These are phyloP conservation scores for Neonectria sp. DNA, from an alignment of 2,329 filamentous ascomycete genomes.

Conservation along the genomic window DNA sequence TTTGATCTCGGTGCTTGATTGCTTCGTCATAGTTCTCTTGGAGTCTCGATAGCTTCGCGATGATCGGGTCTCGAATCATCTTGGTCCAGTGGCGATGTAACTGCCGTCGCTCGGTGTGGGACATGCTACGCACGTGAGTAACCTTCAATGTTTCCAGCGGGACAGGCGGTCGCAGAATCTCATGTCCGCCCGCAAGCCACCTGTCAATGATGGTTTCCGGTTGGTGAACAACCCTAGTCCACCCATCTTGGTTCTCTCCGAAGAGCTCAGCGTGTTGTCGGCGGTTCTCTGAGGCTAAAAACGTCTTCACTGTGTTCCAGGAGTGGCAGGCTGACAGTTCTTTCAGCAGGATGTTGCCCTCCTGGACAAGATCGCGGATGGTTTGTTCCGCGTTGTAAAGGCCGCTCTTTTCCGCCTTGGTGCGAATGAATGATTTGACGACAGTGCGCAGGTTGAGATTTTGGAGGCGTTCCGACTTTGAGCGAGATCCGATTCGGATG, in stretches of 20 bases:
- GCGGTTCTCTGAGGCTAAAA: not conserved
- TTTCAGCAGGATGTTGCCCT: not conserved
- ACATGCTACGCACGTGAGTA: not conserved
- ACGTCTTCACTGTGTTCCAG: not conserved
- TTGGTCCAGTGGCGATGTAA: slow-evolving; percentile 2
- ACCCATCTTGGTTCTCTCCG: not conserved
- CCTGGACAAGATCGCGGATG: not conserved
- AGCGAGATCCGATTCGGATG: slow-evolving; percentile 73
- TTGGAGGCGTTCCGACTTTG: slow-evolving; percentile 58
- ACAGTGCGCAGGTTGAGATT: slow-evolving; percentile 9
- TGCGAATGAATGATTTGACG: not conserved
- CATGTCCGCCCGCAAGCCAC: not conserved
- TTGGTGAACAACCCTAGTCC: not conserved
- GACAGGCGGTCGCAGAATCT: not conserved
- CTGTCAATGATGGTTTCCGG: not conserved
- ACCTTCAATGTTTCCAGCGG: not conserved
- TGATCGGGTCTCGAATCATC: not conserved
- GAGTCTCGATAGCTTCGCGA: not conserved
- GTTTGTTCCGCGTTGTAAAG: not conserved
- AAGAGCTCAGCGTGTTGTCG: not conserved
- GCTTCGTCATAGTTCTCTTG: not conserved
- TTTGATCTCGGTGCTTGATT: slow-evolving; percentile 11
- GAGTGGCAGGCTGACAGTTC: not conserved
- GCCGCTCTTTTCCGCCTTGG: not conserved
- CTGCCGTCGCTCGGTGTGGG: not conserved